Evolutionary conservation across 1,139 yeast genomes (phyloP).

Genomic region (Diutina neorugosa): DNA sequence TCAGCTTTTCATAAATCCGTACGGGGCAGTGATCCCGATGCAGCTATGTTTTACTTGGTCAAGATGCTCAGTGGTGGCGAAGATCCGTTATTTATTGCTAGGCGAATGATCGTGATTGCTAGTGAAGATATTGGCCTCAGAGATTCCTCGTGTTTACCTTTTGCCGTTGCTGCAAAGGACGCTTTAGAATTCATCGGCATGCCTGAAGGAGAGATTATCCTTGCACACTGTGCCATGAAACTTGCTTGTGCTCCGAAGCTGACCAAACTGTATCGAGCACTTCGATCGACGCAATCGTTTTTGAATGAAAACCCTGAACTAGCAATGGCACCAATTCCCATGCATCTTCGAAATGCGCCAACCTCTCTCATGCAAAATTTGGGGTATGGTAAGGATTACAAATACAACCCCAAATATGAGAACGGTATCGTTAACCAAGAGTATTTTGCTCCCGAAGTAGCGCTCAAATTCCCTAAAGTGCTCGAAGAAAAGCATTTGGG

Average conservation of each 20-base stretch:
- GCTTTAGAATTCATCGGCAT: constrained; percentile 89
- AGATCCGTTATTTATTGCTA: constrained; percentile 81
- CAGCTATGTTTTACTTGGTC: constrained; percentile 75
- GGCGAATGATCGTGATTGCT: constrained; percentile 88
- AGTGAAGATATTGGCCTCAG: constrained; percentile 81
- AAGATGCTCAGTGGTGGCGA: constrained; percentile 89
- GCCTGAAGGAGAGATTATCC: constrained; percentile 86
- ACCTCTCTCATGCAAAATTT: constrained; percentile 78
- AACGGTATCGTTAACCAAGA: constrained; percentile 66
- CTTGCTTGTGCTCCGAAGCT: constrained; percentile 80
- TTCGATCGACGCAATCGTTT: constrained; percentile 49
- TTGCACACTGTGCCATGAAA: constrained; percentile 88
- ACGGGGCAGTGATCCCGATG: constrained; percentile 82
- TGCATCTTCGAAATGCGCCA: constrained; percentile 89
- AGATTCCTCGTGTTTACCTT: constrained; percentile 76
- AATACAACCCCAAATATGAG: constrained; percentile 71
- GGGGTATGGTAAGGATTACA: constrained; percentile 76
- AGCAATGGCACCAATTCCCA: constrained; percentile 53
- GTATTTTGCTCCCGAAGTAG: constrained; percentile 47
- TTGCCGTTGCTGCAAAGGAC: constrained; percentile 75
- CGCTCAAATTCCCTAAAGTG: constrained; percentile 17
- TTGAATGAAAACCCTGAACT: constrained; percentile 51
- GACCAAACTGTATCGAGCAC: constrained; percentile 72
- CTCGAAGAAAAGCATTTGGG: constrained; percentile 30
- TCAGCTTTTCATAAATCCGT: constrained; percentile 90